These are phyloP conservation scores for Phytophthora colocasiae DNA, from an alignment of 352 stramenopile species.

Conservation along the genomic window DNA sequence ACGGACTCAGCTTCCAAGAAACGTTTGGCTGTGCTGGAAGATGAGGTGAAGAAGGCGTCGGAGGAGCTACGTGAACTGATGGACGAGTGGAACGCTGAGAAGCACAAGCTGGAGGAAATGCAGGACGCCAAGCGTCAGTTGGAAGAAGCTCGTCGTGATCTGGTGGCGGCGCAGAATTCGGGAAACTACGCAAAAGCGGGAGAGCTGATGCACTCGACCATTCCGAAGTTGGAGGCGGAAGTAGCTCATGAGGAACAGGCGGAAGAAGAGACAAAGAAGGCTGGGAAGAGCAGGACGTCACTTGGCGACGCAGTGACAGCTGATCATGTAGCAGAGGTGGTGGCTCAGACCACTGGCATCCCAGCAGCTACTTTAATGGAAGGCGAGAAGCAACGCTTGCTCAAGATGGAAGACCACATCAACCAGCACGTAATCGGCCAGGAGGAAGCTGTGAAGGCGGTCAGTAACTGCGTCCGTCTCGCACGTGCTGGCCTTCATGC, in stretches of 20 bases:
- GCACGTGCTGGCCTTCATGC: conserved; percentile 95
- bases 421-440: conserved; percentile 93
- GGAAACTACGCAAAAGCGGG: conserved; percentile 82
- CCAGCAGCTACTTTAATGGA: conserved; percentile 94
- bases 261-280: conserved; percentile 51
- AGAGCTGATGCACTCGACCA: conserved; percentile 84
- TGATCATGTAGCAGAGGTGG: conserved; percentile 94
- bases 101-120: conserved; percentile 75
- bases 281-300: conserved; percentile 48
- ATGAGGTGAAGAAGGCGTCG: conserved; percentile 69
- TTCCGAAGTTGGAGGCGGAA: conserved; percentile 72
- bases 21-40: conserved; percentile 60
- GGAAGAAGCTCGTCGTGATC: conserved; percentile 75
- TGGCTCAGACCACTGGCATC: conserved; percentile 94
- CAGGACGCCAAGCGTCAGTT: conserved; percentile 80
- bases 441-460: conserved; percentile 89
- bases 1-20: conserved; percentile 80
- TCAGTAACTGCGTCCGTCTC: conserved; percentile 92
- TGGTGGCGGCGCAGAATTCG: conserved; percentile 74
- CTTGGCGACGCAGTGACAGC: conserved; percentile 91
- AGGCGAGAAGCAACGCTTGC: conserved; percentile 95
- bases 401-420: conserved; percentile 95
- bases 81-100: conserved; percentile 84
- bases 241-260: conserved; percentile 72
- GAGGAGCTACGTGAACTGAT: conserved; percentile 67